Base-by-base conservation (phyloP, 805 yeast species). In the Saturnispora sekii region DNA sequence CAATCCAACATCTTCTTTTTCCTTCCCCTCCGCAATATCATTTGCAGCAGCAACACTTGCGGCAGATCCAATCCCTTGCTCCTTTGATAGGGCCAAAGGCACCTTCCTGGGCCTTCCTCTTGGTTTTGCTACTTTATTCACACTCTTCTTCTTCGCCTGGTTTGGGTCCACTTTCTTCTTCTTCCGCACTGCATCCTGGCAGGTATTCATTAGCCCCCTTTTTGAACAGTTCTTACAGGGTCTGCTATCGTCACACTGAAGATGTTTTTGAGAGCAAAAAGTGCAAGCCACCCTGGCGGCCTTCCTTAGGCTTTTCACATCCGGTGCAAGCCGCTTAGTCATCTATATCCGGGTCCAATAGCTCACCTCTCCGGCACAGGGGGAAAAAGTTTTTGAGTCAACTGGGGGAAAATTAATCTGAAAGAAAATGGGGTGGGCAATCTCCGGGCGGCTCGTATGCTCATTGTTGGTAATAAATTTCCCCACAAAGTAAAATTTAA, bases 141-240 rank as follows among this genome's bases (percentile, higher is more conserved):
- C 5, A 4, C 12, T 5, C 5, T 10, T 18, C 18, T 12, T 10
- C 18, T 34, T 34, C 2, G 9, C 18, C 33, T 9, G 32, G 10
- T 26, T 38, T 28, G 16, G 14, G 8, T 15, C 40, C 18, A 29
- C 40, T 44, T 35, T 38, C 44, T 57, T 59, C 43, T 56, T 55
- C 55, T 76, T 79, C 26, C 87, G 60, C 33, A 69, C 71, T 5
- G 77, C 74, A 56, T 81, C 84, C 32, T 63, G 65, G 58, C 93
- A 83, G 10, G 66, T 54, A 44, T 67, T 72, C 1, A 49, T 51
- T n/a, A 76, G 58, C 17, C 76, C 75, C 46, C 89, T 61, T 56
- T 81, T 82, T 16, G 69, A 53, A 61, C 93, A 83, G 57, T 83
- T 83, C 51, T 70, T 70, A 54, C 90, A 83, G 0, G 93, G 90